Evolutionary conservation across 2,329 filamentous ascomycete species (phyloP).

Genomic region (Dothidotthia symphoricarpi): DNA sequence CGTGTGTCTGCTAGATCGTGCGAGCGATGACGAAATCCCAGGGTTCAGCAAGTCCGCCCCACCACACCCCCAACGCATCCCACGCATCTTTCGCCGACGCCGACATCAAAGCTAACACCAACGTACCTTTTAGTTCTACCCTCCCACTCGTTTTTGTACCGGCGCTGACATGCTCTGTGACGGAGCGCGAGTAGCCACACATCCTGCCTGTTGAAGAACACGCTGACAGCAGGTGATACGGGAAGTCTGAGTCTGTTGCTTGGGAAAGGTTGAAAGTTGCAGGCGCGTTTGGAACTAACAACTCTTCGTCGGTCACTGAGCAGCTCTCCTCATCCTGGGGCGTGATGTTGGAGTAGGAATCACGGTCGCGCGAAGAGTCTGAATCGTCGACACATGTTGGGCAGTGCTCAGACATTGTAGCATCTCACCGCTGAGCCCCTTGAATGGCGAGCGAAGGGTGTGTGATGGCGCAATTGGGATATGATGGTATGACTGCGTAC

Average conservation of each 20-base stretch:
- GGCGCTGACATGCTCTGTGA: slow-evolving; percentile 26
- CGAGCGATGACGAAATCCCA: slow-evolving; percentile 24
- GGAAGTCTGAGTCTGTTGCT: slow-evolving; percentile 7
- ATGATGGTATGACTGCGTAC: too few species aligned
- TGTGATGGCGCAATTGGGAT: background rate
- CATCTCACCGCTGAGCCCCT: slow-evolving; percentile 15
- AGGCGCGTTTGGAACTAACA: too few species aligned
- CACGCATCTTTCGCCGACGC: slow-evolving; percentile 4
- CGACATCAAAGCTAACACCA: slow-evolving; percentile 1
- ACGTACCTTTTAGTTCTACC: slow-evolving; percentile 18
- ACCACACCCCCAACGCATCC: slow-evolving; percentile 4
- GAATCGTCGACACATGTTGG: slow-evolving; percentile 4
- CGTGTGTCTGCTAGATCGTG: slow-evolving; percentile 1
- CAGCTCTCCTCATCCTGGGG: slow-evolving; percentile 9
- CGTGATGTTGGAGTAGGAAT: slow-evolving; percentile 18
- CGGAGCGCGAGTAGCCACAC: slow-evolving; percentile 29
- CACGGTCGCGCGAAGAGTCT: slow-evolving; percentile 14
- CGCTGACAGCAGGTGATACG: slow-evolving; percentile 27
- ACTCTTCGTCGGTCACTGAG: background rate
- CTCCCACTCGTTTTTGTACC: slow-evolving; percentile 3
- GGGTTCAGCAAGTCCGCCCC: slow-evolving; percentile 14
- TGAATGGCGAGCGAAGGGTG: slow-evolving; percentile 20
- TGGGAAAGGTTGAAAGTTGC: too few species aligned
- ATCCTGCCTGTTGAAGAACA: slow-evolving; percentile 33
- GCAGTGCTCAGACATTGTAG: slow-evolving; percentile 18